These are phyloP conservation scores for Lecanosticta acicola DNA, from an alignment of 2,329 filamentous ascomycete genomes.

Conservation along the genomic window DNA sequence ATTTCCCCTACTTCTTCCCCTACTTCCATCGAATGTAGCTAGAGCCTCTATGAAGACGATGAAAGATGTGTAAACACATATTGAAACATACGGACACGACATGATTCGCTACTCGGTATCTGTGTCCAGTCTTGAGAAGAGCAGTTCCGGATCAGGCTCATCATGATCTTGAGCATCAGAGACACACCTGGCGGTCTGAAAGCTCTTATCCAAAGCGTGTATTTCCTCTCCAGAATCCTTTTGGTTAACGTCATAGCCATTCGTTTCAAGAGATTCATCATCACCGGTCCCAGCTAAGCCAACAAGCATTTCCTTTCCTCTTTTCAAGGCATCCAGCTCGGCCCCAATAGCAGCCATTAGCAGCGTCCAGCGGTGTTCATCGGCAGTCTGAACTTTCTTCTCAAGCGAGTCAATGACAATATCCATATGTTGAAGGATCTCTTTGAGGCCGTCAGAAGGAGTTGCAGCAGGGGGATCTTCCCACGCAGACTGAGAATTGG, in stretches of 20 bases:
- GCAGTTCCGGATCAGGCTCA: conserved; percentile 45
- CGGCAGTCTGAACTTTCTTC: conserved; percentile 49
- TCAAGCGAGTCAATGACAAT: conserved; percentile 53
- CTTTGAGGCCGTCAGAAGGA: conserved; percentile 23
- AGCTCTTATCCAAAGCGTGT: conserved; percentile 30
- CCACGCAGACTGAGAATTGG: conserved; percentile 26
- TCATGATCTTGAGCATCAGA: conserved; percentile 36
- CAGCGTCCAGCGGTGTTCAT: conserved; percentile 64
- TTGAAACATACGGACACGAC: too few species aligned
- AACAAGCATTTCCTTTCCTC: conserved; percentile 55
- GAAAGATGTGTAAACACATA: too few species aligned
- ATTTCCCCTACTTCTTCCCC: too few species aligned
- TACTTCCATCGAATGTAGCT: too few species aligned
- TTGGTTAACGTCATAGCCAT: conserved; percentile 6
- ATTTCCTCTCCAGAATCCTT: conserved; percentile 25
- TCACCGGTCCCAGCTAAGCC: conserved; percentile 27
- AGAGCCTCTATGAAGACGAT: too few species aligned
- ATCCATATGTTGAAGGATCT: conserved; percentile 52
- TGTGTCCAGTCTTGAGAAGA: conserved; percentile 41
- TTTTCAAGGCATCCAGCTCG: conserved; percentile 61
- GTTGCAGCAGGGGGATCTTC: conserved; percentile 24
- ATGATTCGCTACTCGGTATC: conserved; percentile 16
- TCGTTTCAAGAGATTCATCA: conserved; percentile 8
- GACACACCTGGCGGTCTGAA: conserved; percentile 26
- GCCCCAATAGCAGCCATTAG: conserved; percentile 71